Conservation (phyloP, 2,329 filamentous ascomycete species). For the Sporothrix pallida region DNA sequence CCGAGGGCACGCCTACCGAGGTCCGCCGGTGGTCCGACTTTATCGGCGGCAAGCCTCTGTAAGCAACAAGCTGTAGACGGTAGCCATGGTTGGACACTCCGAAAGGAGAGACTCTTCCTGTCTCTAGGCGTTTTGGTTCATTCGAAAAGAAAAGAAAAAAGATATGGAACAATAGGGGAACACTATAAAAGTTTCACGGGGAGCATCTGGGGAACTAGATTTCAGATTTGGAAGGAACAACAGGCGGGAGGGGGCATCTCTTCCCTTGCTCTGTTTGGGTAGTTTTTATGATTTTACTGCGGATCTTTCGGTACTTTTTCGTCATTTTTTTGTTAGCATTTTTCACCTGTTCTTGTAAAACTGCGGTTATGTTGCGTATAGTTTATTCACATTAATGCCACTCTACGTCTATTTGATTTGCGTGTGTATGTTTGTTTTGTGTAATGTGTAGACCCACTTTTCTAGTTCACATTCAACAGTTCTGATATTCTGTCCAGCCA, state of each 20-base stretch:
- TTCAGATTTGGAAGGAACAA: background rate
- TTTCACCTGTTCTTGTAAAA: conserved; percentile 1
- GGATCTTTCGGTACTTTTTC: conserved; percentile 15
- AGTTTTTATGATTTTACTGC: background rate
- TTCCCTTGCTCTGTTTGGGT: conserved; percentile 1
- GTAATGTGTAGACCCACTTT: background rate
- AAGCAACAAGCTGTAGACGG: conserved; percentile 45
- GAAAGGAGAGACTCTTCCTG: conserved; percentile 18
- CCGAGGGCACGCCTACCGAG: conserved; percentile 86
- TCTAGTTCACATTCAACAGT: background rate
- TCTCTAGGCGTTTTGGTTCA: conserved; percentile 27
- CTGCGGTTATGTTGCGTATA: conserved; percentile 10
- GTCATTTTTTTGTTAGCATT: conserved; percentile 5
- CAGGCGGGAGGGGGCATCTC: background rate
- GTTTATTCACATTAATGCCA: conserved; percentile 29
- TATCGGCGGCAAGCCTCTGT: conserved; percentile 82
- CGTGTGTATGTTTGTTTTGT: background rate
- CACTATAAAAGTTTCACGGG: conserved; percentile 11
- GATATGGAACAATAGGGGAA: conserved; percentile 16
- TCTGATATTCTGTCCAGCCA: background rate
- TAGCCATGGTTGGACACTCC: background rate
- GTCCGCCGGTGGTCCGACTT: conserved; percentile 96
- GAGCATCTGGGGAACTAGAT: background rate
- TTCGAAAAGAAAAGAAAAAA: conserved; percentile 28
- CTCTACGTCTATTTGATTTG: conserved; percentile 26